Evolutionary conservation across 768 basidiomycete genomes (phyloP), one percentile per base, ranked within the genome.

Genomic region (Podaxis sp.): DNA sequence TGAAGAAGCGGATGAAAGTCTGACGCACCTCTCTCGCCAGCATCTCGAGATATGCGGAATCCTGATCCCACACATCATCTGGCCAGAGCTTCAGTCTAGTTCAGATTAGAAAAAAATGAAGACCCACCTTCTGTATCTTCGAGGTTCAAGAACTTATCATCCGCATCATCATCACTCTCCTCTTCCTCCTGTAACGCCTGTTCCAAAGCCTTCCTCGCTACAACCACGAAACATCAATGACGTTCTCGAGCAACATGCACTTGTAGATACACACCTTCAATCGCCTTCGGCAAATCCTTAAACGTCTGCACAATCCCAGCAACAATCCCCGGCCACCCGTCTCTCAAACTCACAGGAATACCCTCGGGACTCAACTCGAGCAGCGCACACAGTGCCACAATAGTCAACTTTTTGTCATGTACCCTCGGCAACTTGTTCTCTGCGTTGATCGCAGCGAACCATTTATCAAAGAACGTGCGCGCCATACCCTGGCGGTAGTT

Each of bases 11-110:
- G 58, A 53, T 53, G 60, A 50, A 46, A 58, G 74, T 40, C 70
- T 62, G 56, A 46, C 40, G 26, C 56, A 51, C 91, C 82, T 95
- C 90, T 67, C 86, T 85, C 6, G 92, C 93, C 37, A 96, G 83
- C 82, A 93, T 77, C 72, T 95, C 93, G 49, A 94, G 80, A 71
- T 95, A 96, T 6, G 89, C 91, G 7, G 92, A 93, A 67, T 94
- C 91, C 63, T 91, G 89, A 69, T 95, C 93, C 87, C 90, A 94
- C 15, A 95, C 91, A 72, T 96, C 94, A 71, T 91, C 93, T 87
- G 64, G 33, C 59, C 63, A 65, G 41, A 63, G 67, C 64, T 52
- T 63, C 65, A 53, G 61, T 22, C 64, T 61, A 36, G 37, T 53
- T 56, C 0, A 57, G 28, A 61, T 12, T 15, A 56, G 33, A 30